A percentile compares a stretch with the other conserved stretches of the same genome.
phyloP scores from a whole-genome alignment of 441 rosid genomes.

The Erysimum pusillum region DNA sequence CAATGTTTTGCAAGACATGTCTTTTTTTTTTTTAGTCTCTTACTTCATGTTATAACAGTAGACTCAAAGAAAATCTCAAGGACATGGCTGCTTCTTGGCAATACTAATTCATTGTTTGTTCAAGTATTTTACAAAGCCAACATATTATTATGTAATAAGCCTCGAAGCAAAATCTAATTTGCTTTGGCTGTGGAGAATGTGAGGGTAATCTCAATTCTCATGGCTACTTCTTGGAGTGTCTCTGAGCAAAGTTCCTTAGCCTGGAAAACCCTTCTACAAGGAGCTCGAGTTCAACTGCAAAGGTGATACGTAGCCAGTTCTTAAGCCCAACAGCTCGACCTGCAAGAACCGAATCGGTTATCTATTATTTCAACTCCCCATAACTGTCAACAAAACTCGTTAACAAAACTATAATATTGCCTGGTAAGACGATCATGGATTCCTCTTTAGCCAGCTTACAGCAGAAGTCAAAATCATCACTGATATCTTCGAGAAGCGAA shows the following conservation, averaged over 20 bases:
- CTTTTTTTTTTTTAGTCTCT: too few species aligned
- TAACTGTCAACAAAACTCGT: conserved; percentile 10
- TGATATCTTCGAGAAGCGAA: conserved; percentile 36
- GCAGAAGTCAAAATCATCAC: conserved; percentile 46
- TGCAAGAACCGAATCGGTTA: conserved; percentile 29
- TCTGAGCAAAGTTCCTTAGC: conserved; percentile 53
- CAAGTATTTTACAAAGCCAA: neutral
- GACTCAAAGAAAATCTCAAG: too few species aligned
- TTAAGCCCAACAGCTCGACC: conserved; percentile 53
- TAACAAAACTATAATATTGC: conserved; percentile 5
- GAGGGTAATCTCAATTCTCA: neutral
- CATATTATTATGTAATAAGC: conserved; percentile 8
- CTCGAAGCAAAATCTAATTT: conserved; percentile 13
- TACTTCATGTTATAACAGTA: too few species aligned
- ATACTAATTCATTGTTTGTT: neutral
- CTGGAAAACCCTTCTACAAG: conserved; percentile 54
- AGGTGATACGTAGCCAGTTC: conserved; percentile 63
- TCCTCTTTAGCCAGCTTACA: conserved; percentile 48
- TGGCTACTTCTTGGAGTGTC: conserved; percentile 52
- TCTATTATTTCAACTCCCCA: neutral
- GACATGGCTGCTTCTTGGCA: neutral
- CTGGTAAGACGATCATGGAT: conserved; percentile 42
- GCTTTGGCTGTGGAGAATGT: conserved; percentile 8
- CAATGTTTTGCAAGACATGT: too few species aligned
- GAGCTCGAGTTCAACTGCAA: conserved; percentile 51